phyloP scores from a whole-genome alignment of 345 rosid genomes.

The Stellera chamaejasme region DNA sequence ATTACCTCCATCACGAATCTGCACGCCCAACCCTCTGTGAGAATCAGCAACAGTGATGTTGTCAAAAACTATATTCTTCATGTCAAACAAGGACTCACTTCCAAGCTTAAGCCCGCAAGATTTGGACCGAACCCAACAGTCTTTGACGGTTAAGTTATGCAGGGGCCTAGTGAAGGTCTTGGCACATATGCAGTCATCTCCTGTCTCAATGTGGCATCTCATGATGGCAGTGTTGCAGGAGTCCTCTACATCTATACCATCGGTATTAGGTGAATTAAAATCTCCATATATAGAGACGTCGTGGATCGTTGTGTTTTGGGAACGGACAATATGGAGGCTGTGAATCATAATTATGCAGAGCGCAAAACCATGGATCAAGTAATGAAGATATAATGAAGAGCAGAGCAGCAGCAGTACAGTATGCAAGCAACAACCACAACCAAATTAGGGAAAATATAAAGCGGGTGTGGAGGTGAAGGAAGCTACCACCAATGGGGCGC shows the following conservation, averaged over 20 bases:
- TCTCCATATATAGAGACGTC: constrained; percentile 68
- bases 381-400: too few species aligned
- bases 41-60: constrained; percentile 71
- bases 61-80: constrained; percentile 54
- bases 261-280: constrained; percentile 75
- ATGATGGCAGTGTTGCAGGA: constrained; percentile 60
- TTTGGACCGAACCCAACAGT: constrained; percentile 78
- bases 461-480: background rate
- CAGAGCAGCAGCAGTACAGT: background rate
- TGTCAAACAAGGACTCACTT: constrained; percentile 75
- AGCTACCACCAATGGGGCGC: constrained; percentile 91
- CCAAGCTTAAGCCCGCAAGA: constrained; percentile 82
- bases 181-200: constrained; percentile 82
- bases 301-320: constrained; percentile 43
- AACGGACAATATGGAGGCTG: constrained; percentile 72
- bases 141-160: constrained; percentile 54
- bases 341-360: too few species aligned
- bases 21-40: constrained; percentile 70
- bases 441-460: background rate
- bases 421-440: background rate
- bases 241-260: constrained; percentile 77
- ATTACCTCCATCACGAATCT: constrained; percentile 89
- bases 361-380: too few species aligned
- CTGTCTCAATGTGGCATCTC: constrained; percentile 59
- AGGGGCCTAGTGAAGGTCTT: constrained; percentile 66